Base-by-base conservation (phyloP, 805 yeast genomes). In the Lipomyces sp. region DNA sequence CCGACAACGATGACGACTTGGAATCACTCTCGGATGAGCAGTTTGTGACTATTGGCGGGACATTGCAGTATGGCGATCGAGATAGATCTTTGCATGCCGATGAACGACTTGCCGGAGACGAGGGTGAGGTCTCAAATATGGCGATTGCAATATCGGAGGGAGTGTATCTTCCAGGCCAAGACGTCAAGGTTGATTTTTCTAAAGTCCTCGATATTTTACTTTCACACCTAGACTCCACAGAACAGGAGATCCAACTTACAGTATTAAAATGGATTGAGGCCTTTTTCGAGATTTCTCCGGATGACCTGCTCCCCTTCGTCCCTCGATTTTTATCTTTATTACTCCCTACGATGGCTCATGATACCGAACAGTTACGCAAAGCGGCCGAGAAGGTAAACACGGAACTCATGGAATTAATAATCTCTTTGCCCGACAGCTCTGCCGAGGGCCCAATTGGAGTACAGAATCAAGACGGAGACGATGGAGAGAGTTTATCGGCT, bases 181-280 rank as follows among this genome's bases (percentile, higher is more conserved):
- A 90, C 64, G 81, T 89, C 19, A 80, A 78, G 51, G 74, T 91
- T 29, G 91, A 89, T 68, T 86, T 81, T 61, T 80, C 91, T 4
- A 83, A 81, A 57, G 82, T 91, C 39, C 82, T 89, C 32, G 87
- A 83, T 43, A 87, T 91, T 36, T 67, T 93, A 43, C 79, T 91
- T n/a, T 79, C 88, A 1, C 86, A 87, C 55, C 72, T 93, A 45
- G 86, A 86, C 55, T 80, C 83, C 1, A 75, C 84, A 1, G 88
- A 82, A 53, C 79, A 78, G 39, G 86, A 86, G 60, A 85, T 90
- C 39, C 95, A 87, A 65, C 67, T 82, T 29, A 86, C 85, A 2
- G 87, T 87, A 0, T 71, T 91, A 43, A 79, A 81, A 41, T 93
- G 98, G 98, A 69, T 93, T 14, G 82, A 79, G 47, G 81, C 82